These are phyloP conservation scores for Leptomonas pyrrhocoris DNA, from an alignment of 208 protist genomes.

Conservation along the genomic window DNA sequence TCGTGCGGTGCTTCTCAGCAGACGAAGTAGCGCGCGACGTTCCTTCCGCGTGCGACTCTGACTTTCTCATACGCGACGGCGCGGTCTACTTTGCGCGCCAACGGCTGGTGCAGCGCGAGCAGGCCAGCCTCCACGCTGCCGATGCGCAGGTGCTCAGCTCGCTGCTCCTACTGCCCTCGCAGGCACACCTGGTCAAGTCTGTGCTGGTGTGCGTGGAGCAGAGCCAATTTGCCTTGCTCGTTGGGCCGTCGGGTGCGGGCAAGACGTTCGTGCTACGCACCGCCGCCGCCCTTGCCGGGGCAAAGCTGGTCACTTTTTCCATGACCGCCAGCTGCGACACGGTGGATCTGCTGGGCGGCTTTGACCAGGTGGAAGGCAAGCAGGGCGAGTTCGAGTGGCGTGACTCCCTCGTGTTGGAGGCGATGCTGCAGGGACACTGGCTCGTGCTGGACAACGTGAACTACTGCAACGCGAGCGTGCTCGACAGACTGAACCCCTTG, in stretches of 20 bases:
- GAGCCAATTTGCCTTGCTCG: constrained; percentile 96
- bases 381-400: constrained; percentile 99
- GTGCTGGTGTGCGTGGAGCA: constrained; percentile 91
- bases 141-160: constrained; percentile 27
- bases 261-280: constrained; percentile 97
- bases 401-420: constrained; percentile 97
- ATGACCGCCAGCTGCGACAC: constrained; percentile 99
- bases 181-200: constrained; percentile 70
- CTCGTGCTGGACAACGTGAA: constrained; percentile 99
- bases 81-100: constrained; percentile 64
- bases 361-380: constrained; percentile 98
- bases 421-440: constrained; percentile 97
- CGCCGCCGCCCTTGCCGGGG: constrained; percentile 92
- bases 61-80: constrained; percentile 71
- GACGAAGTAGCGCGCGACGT: constrained; percentile 26
- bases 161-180: constrained; percentile 74
- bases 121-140: constrained; percentile 11
- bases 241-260: constrained; percentile 93
- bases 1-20: constrained; percentile 54
- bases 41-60: constrained; percentile 39
- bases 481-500: constrained; percentile 99
- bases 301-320: constrained; percentile 95
- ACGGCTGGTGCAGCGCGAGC: constrained; percentile 31
- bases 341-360: constrained; percentile 99
- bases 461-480: constrained; percentile 98